Evolutionary conservation across 2,329 filamentous ascomycete species (phyloP).

Genomic region (Corynespora cassiicola): DNA sequence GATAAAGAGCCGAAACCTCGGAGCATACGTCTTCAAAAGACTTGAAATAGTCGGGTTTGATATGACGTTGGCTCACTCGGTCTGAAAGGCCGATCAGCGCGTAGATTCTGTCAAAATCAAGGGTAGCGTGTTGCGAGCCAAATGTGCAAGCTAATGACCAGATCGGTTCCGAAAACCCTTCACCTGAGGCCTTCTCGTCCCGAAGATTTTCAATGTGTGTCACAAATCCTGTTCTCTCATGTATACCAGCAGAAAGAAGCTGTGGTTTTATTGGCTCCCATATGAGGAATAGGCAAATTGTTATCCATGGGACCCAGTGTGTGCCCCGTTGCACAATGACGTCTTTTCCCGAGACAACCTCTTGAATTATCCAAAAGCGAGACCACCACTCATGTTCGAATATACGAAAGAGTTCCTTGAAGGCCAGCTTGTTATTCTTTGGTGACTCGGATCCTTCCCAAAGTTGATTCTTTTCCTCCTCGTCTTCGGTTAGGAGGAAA

Average conservation of each 20-base stretch:
- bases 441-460: too few species aligned
- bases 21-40: conserved; percentile 6
- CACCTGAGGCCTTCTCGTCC: not conserved
- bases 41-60: conserved; percentile 9
- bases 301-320: conserved; percentile 3
- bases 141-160: conserved; percentile 3
- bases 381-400: conserved; percentile 14
- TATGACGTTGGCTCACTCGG: conserved; percentile 2
- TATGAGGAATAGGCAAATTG: conserved; percentile 1
- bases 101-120: conserved; percentile 10
- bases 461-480: too few species aligned
- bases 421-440: too few species aligned
- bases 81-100: conserved; percentile 10
- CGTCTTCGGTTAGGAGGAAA: too few species aligned
- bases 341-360: conserved; percentile 5
- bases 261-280: not conserved
- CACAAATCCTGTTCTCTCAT: conserved; percentile 1
- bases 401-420: conserved; percentile 4
- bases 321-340: conserved; percentile 11
- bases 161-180: conserved; percentile 4
- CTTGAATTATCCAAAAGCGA: conserved; percentile 14
- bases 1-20: conserved; percentile 8
- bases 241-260: not conserved
- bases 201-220: conserved; percentile 4
- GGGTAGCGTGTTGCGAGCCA: conserved; percentile 4